Evolutionary conservation across 2,329 filamentous ascomycete species (phyloP), one percentile per base, ranked within the genome.

Genomic region (Phialemoniopsis sp.): DNA sequence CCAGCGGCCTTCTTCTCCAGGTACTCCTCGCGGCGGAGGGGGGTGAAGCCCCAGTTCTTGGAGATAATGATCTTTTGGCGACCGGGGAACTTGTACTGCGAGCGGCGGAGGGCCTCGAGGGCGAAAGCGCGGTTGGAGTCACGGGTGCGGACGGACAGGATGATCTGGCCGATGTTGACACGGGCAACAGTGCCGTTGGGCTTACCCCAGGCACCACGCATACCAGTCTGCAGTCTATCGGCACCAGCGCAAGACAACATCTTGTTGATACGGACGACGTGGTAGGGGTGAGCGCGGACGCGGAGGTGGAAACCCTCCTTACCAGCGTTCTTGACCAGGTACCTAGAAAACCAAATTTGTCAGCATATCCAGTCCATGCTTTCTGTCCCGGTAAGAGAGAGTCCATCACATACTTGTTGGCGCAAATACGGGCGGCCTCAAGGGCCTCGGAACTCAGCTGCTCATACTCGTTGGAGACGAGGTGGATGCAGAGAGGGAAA

Each of bases 261-360:
- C 87, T 98, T 98, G 89, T 98, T 98, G 90, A 98, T 98, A 76
- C 93, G 93, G 81, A 98, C 87, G 76, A 98, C 93, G 82, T 98
- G 93, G 89, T 88, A 98, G 56, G 93, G 93, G 82, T 98, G 93
- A 66, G 89, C 90, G 67, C 93, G 82, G 65, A 86, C 78, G 59
- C 82, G 81, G 56, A 86, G 72, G 68, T 86, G 82, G 79, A 86
- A 86, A 64, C 72, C 69, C 63, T 86, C 82, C 77, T 86, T 86
- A 68, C 82, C 82, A 58, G 73, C 69, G 59, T 72, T 68, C 78
- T 85, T 85, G 70, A 83, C 79, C 52, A 86, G 69, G 76, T 85
- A 94, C 46, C 47, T 49, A 9, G 28, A 29, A n/a, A n/a, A n/a
- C n/a, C n/a, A n/a, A n/a, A n/a, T n/a, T n/a, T n/a, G n/a, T n/a